phyloP scores from a whole-genome alignment of 345 rosid species.

The Salix dunnii region DNA sequence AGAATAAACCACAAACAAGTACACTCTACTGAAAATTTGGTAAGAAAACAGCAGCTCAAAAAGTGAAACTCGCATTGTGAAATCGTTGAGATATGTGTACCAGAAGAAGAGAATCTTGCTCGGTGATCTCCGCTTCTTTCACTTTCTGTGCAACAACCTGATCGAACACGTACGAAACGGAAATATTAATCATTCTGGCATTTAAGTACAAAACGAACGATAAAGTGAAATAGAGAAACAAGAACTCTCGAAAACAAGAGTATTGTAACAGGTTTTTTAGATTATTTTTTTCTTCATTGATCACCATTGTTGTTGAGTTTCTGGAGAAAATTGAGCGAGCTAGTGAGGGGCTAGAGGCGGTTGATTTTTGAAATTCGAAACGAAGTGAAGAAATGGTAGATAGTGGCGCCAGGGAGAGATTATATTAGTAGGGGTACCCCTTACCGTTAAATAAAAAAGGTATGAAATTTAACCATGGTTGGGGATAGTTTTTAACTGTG shows the following conservation, averaged over 20 bases:
- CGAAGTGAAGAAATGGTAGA: neutral
- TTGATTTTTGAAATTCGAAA: conserved; percentile 31
- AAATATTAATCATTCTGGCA: neutral
- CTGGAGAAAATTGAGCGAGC: conserved; percentile 8
- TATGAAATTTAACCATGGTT: neutral
- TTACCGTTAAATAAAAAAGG: neutral
- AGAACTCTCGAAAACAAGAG: neutral
- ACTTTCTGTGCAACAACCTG: conserved; percentile 83
- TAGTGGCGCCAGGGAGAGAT: conserved; percentile 26
- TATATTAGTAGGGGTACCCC: conserved; percentile 1
- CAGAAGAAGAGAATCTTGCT: conserved; percentile 97
- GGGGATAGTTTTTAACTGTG: neutral
- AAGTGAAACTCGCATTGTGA: neutral
- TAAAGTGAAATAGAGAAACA: neutral
- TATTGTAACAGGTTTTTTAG: conserved; percentile 9
- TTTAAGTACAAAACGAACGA: neutral
- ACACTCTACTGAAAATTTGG: neutral
- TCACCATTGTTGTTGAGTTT: conserved; percentile 46
- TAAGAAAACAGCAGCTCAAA: neutral
- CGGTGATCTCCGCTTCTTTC: conserved; percentile 91
- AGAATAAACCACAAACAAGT: neutral
- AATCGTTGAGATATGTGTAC: conserved; percentile 32
- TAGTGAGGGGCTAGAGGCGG: conserved; percentile 4
- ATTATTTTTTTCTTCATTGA: conserved; percentile 10
- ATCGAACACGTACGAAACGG: neutral